Percentiles rank a stretch among this genome's conserved stretches.
Evolutionary conservation across 306 rosid species (phyloP).

Genomic region (Morella rubra): DNA sequence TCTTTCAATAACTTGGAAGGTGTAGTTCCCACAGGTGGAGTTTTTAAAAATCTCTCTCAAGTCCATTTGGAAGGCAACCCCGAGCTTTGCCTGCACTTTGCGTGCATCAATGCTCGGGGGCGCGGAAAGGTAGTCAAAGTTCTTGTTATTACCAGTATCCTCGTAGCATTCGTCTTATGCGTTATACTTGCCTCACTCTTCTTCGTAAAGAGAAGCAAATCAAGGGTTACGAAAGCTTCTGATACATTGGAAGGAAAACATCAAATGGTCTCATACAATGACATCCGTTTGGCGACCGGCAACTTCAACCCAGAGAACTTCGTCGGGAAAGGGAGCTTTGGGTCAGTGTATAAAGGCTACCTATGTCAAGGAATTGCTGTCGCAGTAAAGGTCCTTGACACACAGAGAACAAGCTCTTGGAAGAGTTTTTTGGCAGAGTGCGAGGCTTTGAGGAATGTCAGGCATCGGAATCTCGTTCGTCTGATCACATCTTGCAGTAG

Average conservation of each 20-base stretch:
- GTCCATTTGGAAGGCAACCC: constrained; percentile 63
- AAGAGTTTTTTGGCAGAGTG: constrained; percentile 83
- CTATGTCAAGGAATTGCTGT: constrained; percentile 41
- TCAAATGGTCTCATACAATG: constrained; percentile 52
- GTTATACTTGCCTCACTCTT: constrained; percentile 34
- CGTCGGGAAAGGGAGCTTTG: constrained; percentile 66
- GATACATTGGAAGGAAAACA: constrained; percentile 32
- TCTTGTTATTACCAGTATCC: constrained; percentile 22
- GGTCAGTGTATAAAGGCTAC: constrained; percentile 61
- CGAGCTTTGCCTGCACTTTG: constrained; percentile 44
- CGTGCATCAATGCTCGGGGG: constrained; percentile 28
- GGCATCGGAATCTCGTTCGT: constrained; percentile 72
- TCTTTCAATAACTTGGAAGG: constrained; percentile 72
- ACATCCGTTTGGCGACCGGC: constrained; percentile 59
- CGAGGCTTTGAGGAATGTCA: constrained; percentile 53
- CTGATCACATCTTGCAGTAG: constrained; percentile 76
- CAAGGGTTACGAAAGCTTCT: constrained; percentile 18
- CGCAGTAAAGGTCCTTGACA: constrained; percentile 73
- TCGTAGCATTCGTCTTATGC: constrained; percentile 32
- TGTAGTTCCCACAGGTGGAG: constrained; percentile 49
- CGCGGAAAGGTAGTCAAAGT: constrained; percentile 27
- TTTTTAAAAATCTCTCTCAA: constrained; percentile 40
- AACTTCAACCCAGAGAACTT: constrained; percentile 45
- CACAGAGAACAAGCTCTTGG: constrained; percentile 34
- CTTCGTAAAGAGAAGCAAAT: constrained; percentile 31